Evolutionary conservation across 2,329 filamentous ascomycete species (phyloP), one percentile per base, ranked within the genome.

Genomic region (Colletotrichum lupini): DNA sequence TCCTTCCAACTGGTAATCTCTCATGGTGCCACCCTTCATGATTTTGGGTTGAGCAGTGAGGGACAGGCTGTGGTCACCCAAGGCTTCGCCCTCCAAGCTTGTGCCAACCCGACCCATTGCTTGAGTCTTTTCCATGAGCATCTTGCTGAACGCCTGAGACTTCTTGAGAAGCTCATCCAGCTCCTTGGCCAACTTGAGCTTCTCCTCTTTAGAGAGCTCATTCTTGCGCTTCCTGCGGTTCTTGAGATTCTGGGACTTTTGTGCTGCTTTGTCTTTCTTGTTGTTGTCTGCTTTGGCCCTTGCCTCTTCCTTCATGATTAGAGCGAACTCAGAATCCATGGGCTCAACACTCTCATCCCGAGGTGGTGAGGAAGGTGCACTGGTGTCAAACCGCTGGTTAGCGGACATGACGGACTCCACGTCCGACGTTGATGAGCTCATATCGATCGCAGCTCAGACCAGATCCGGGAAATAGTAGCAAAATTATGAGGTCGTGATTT

Each of bases 1-100:
- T 0, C 97, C 97, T 80, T 98, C 96, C 0, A 99, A 85, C 78
- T 99, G 97, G 79, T 99, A 99, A 75, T 94, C 93, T 22, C 95
- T 89, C 96, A 99, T 98, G 4, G 92, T 93, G 1, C 97, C 97
- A 5, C 95, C 95, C 0, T 92, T 92, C 77, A 99, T 91, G 72
- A 95, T 91, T 75, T 92, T 92, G 0, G 97, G 97, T 80, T 99
- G 97, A 74, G 93, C 88, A 0, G 95, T 96, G 81, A 97, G 94
- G 69, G 92, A 88, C 19, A 98, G 83, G 67, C 95, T 88, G 67
- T 92, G 90, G 74, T 91, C 90, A 6, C 89, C 89, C 0, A 92
- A 81, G 0, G 87, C 84, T 76, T 91, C 87, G 14, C 90, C 90
- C 70, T 91, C 89, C 2, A 92, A 83, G 9, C 87, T 86, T 3